Conservation (phyloP, 2,329 filamentous ascomycete genomes). For the Fulvia fulva region DNA sequence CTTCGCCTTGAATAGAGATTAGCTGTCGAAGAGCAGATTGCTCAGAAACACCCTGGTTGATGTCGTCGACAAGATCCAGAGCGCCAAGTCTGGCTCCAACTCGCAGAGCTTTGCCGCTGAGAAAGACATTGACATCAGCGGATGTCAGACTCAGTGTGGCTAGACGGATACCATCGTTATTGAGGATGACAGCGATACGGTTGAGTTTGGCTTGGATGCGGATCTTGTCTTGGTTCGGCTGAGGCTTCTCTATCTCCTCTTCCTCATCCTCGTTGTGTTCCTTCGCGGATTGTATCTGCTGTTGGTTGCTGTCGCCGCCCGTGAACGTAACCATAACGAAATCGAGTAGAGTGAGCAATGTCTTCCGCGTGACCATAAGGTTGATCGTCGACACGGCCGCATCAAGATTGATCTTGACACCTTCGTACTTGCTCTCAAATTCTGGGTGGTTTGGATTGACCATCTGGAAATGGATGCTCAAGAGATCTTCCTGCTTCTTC, state of each 20-base stretch:
- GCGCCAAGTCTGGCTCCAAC: constrained; percentile 84
- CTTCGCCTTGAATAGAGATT: constrained; percentile 90
- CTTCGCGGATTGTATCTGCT: constrained; percentile 16
- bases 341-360: constrained; percentile 84
- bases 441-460: constrained; percentile 83
- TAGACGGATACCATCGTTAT: constrained; percentile 93
- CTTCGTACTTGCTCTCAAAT: constrained; percentile 86
- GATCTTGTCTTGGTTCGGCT: constrained; percentile 64
- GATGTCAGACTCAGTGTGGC: constrained; percentile 91
- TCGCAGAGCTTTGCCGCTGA: constrained; percentile 80
- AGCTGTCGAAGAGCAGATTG: constrained; percentile 78
- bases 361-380: constrained; percentile 87
- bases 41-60: constrained; percentile 82
- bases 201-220: constrained; percentile 91
- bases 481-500: constrained; percentile 72
- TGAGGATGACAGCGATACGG: constrained; percentile 88
- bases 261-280: constrained; percentile 23
- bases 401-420: constrained; percentile 88
- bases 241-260: constrained; percentile 33
- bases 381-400: constrained; percentile 94
- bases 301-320: constrained; percentile 15
- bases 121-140: constrained; percentile 84
- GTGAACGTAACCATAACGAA: constrained; percentile 93
- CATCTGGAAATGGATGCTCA: constrained; percentile 82
- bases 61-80: constrained; percentile 83